phyloP scores from a whole-genome alignment of 208 protist species.

The Wallacemonas rigidus region DNA sequence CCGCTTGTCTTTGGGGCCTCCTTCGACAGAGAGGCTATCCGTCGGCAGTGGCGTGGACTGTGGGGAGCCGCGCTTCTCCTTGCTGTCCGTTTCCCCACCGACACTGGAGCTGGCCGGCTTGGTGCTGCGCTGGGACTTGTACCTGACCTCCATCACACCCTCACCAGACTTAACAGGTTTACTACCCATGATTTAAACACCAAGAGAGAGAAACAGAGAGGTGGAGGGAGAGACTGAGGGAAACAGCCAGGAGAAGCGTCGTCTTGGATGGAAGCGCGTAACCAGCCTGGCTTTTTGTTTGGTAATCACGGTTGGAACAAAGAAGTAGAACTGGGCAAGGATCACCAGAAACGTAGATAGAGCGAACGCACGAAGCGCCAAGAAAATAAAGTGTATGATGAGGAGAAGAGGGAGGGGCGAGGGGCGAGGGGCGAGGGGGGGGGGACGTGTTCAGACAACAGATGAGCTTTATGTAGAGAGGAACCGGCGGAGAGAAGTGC shows the following conservation, averaged over 20 bases:
- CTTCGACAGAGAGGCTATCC: neutral
- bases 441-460: no score
- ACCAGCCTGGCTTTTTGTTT: no score
- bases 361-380: no score
- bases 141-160: slow-evolving; percentile 6
- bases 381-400: no score
- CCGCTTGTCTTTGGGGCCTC: neutral
- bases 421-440: no score
- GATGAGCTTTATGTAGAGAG: no score
- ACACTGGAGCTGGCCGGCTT: neutral
- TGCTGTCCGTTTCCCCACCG: neutral
- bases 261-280: no score
- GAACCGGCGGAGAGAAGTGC: no score
- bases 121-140: neutral
- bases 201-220: neutral
- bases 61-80: neutral
- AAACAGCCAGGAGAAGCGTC: neutral
- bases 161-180: slow-evolving; percentile 24
- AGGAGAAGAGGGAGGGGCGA: no score
- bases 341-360: no score
- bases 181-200: slow-evolving; percentile 21
- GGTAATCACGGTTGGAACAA: no score
- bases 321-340: no score
- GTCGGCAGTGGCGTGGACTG: neutral
- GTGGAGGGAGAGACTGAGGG: neutral